Base-by-base conservation (phyloP, 352 stramenopile species). In the Phytophthora vignae region DNA sequence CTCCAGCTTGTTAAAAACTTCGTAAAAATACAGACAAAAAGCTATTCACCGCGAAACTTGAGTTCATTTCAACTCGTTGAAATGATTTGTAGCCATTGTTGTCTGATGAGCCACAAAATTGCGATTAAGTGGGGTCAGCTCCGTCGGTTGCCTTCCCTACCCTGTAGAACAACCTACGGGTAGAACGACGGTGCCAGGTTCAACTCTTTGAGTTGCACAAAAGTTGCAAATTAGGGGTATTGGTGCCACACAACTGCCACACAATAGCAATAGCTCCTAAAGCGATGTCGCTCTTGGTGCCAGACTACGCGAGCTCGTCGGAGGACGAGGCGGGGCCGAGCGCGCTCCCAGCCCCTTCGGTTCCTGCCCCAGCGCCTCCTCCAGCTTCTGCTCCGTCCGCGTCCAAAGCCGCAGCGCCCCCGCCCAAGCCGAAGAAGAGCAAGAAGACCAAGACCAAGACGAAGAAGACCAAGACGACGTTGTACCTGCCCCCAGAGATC, bases 21-120 rank as follows among this genome's bases (percentile, higher is more conserved):
- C 42, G 42, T 50, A 50, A 50, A 50, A 97, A 59, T 99, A 99
- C 79, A 97, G 97, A 69, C 92, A 97, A 99, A 99, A 70, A 97
- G 98, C 60, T 90, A 96, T 55, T 55, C 48, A 55, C 9, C 48
- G 12, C 17, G n/a, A 50, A 50, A 22, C 42, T n/a, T 29, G 12
- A 17, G 9, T 19, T 10, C 12, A n/a, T 48, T 48, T 3, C 29
- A 33, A 29, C 4, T 1, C 2, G 25, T 5, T 29, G 25, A 4
- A 33, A 33, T 33, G 29, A 33, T 9, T 9, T 33, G 29, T 33
- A 33, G 29, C 29, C 29, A 33, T 33, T 33, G 29, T 33, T 9
- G 29, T 33, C 29, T 33, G 29, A 33, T 33, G 29, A 33, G 9
- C 4, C 29, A 33, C 29, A 0, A 9, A 33, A 3, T 33, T 33